Conservation (phyloP, 148 eudicot genomes). For the Arbutus unedo region DNA sequence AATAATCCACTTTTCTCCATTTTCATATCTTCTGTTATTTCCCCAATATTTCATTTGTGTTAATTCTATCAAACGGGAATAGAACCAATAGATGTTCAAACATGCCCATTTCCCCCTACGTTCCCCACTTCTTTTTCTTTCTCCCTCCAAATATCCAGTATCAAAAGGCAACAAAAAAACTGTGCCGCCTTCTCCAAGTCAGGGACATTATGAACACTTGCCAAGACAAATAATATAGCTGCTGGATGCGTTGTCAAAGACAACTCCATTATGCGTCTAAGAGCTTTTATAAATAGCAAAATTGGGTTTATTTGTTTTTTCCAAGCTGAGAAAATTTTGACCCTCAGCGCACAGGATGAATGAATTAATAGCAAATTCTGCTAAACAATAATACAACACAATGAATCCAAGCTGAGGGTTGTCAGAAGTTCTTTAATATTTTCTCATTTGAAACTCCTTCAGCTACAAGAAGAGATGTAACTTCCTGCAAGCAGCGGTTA, state of each 20-base stretch:
- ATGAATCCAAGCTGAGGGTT: neutral
- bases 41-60: no score
- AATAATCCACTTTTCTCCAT: no score
- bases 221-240: neutral
- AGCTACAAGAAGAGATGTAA: constrained; percentile 63
- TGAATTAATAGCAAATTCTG: constrained; percentile 12
- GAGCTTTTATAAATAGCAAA: neutral
- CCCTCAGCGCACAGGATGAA: constrained; percentile 17
- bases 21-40: no score
- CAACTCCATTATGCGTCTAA: neutral
- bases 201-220: neutral
- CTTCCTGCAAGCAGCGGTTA: constrained; percentile 60
- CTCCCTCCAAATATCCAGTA: no score
- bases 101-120: no score
- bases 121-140: no score
- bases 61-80: no score
- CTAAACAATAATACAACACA: constrained; percentile 27
- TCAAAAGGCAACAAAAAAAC: no score
- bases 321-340: constrained; percentile 1
- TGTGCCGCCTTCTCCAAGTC: neutral
- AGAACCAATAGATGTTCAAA: no score
- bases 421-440: constrained; percentile 79
- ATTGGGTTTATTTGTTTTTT: neutral
- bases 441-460: constrained; percentile 68
- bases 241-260: neutral